Evolutionary conservation across 2,329 filamentous ascomycete species (phyloP).

Genomic region (Lasiodiplodia gonubiensis): DNA sequence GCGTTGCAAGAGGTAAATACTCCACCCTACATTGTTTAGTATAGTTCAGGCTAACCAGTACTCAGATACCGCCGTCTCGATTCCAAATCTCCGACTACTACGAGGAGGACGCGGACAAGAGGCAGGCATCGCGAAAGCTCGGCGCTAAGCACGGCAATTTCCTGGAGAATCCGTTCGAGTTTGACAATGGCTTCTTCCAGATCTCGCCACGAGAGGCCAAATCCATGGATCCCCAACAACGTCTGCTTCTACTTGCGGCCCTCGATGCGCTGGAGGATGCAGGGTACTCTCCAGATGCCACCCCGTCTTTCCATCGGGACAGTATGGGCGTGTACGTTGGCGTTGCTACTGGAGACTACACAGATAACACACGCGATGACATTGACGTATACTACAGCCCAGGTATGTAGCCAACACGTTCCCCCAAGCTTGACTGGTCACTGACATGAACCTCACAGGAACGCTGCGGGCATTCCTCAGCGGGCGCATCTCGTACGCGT

Average conservation of each 20-base stretch:
- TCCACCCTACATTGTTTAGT: too few relatives aligned
- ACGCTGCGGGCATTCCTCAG: conserved; percentile 31
- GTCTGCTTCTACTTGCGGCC: conserved; percentile 24
- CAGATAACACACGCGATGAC: conserved; percentile 36
- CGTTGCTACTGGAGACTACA: conserved; percentile 41
- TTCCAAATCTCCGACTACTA: conserved; percentile 12
- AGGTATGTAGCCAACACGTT: not conserved
- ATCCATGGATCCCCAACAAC: conserved; percentile 30
- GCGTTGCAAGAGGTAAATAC: not conserved
- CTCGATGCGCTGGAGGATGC: conserved; percentile 34
- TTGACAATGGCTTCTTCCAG: conserved; percentile 21
- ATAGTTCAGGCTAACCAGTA: not conserved
- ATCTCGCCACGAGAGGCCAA: conserved; percentile 26
- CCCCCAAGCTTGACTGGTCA: conserved; percentile 39
- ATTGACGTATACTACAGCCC: conserved; percentile 21
- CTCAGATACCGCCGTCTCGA: not conserved
- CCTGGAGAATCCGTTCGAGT: conserved; percentile 25
- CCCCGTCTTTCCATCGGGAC: conserved; percentile 32
- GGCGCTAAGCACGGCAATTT: conserved; percentile 16
- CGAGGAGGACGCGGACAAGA: not conserved
- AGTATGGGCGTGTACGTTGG: conserved; percentile 44
- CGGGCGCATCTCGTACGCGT: conserved; percentile 32
- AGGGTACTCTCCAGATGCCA: conserved; percentile 33
- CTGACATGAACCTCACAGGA: conserved; percentile 37
- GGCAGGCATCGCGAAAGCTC: not conserved